Evolutionary conservation across 2,329 filamentous ascomycete genomes (phyloP).

Genomic region (Alternaria sp.): DNA sequence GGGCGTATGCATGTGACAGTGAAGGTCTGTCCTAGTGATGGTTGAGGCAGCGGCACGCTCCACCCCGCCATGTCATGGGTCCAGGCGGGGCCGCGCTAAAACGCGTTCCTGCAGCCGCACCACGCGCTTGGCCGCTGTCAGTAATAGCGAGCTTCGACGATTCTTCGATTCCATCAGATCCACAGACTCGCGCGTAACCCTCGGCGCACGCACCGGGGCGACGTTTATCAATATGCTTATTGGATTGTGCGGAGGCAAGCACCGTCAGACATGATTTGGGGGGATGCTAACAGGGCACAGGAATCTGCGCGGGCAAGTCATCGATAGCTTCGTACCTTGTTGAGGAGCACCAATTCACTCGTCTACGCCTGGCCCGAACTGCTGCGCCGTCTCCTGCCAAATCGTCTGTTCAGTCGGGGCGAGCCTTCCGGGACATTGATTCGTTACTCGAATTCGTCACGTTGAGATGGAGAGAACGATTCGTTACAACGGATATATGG

Average conservation of each 20-base stretch:
- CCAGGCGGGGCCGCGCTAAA: constrained; percentile 25
- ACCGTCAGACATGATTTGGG: neutral
- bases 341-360: constrained; percentile 81
- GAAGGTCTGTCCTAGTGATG: constrained; percentile 29
- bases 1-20: constrained; percentile 33
- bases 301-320: constrained; percentile 91
- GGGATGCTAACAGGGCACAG: constrained; percentile 57
- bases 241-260: constrained; percentile 67
- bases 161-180: neutral
- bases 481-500: constrained; percentile 85
- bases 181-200: neutral
- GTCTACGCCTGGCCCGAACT: constrained; percentile 66
- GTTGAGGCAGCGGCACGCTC: constrained; percentile 3
- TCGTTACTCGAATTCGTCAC: constrained; percentile 86
- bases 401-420: constrained; percentile 34
- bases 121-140: constrained; percentile 14
- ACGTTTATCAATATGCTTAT: constrained; percentile 68
- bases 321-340: constrained; percentile 89
- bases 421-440: constrained; percentile 62
- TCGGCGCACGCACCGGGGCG: neutral
- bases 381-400: constrained; percentile 46
- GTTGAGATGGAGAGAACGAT: constrained; percentile 79
- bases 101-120: constrained; percentile 40
- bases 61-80: constrained; percentile 25
- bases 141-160: neutral